Evolutionary conservation across 2,329 filamentous ascomycete species (phyloP).

Genomic region (Chaetomium sp.): DNA sequence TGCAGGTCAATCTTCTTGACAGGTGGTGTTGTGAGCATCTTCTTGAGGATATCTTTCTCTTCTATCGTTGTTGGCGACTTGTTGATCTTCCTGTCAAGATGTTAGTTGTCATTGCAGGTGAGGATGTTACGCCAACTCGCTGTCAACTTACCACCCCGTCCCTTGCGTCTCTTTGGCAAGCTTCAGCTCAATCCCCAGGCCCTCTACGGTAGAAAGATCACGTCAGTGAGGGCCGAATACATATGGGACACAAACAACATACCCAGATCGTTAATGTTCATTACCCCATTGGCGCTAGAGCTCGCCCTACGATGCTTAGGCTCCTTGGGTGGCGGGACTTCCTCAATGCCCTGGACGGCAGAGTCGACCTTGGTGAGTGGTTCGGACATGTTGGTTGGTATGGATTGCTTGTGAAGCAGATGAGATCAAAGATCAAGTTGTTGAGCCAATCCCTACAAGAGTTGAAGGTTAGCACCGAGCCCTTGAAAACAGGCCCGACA

Average conservation of each 20-base stretch:
- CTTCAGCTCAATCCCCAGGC: conserved; percentile 62
- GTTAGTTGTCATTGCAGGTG: conserved; percentile 5
- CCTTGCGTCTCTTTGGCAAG: conserved; percentile 79
- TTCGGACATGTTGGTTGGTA: conserved; percentile 35
- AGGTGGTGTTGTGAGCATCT: conserved; percentile 69
- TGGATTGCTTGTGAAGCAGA: conserved; percentile 1
- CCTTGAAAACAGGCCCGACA: not conserved
- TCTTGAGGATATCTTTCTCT: conserved; percentile 77
- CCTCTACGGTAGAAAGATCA: conserved; percentile 49
- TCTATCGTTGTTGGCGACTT: conserved; percentile 71
- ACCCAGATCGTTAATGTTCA: conserved; percentile 84
- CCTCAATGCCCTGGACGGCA: conserved; percentile 71
- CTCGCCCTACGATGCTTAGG: conserved; percentile 63
- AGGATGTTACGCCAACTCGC: not conserved
- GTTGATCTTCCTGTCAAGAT: conserved; percentile 76
- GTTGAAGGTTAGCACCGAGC: not conserved
- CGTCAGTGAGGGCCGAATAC: not conserved
- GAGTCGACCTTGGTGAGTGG: conserved; percentile 86
- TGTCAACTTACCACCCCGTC: conserved; percentile 68
- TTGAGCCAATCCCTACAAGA: not conserved
- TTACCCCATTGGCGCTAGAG: conserved; percentile 66
- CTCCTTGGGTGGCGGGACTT: conserved; percentile 56
- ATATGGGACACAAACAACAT: conserved; percentile 32
- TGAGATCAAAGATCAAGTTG: conserved; percentile 1
- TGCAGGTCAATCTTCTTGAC: conserved; percentile 93